phyloP scores from a whole-genome alignment of 768 basidiomycete genomes.

The Lentinula guzmanii region DNA sequence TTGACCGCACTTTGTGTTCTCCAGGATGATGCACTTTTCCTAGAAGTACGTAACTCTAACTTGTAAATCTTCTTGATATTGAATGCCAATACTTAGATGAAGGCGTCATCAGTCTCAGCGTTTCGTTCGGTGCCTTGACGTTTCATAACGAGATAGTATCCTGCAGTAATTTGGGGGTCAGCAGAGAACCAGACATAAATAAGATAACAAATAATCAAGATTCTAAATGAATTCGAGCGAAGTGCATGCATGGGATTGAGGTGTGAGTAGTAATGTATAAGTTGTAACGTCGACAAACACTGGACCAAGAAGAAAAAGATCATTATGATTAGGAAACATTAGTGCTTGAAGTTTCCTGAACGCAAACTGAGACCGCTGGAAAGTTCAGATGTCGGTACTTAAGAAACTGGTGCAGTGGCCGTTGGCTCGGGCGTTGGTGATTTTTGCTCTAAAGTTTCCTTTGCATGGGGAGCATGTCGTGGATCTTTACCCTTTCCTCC shows the following conservation, averaged over 20 bases:
- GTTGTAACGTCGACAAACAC: background rate
- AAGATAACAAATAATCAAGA: no score
- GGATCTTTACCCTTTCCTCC: conserved; percentile 34
- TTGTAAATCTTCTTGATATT: background rate
- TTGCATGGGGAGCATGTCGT: conserved; percentile 25
- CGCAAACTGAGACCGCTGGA: no score
- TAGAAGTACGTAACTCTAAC: conserved; percentile 33
- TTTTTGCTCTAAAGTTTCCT: conserved; percentile 6
- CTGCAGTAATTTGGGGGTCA: background rate
- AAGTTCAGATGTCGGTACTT: background rate
- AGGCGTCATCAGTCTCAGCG: background rate
- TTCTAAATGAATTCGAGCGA: background rate
- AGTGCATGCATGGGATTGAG: background rate
- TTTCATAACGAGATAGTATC: no score
- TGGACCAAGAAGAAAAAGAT: background rate
- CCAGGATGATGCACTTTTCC: conserved; percentile 50
- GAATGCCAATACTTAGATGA: conserved; percentile 3
- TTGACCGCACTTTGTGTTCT: conserved; percentile 55
- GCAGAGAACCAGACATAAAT: background rate
- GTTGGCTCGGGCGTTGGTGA: conserved; percentile 5
- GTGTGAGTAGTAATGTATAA: background rate
- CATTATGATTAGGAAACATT: background rate
- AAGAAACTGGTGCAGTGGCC: background rate
- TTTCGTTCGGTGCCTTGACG: no score
- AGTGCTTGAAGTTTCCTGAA: background rate